A percentile compares a stretch with the other conserved stretches of the same genome.
Conservation (phyloP, 371 early-diverging fungal species). For the Mycotypha africana region DNA sequence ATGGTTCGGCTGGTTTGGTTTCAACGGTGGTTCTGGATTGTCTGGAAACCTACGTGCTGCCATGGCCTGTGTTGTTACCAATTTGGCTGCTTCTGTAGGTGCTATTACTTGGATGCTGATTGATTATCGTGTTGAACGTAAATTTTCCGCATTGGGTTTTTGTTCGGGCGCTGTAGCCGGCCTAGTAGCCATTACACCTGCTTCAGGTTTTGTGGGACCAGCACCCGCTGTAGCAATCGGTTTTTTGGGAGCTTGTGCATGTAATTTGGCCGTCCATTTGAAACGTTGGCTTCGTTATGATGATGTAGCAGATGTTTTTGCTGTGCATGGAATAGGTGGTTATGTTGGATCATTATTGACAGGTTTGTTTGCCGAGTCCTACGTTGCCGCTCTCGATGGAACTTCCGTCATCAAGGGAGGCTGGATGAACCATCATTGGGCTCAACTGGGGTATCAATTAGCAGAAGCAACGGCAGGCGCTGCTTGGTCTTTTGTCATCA, state of each 20-base stretch:
- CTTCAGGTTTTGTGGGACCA: conserved; percentile 84
- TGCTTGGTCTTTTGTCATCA: conserved; percentile 74
- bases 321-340: conserved; percentile 87
- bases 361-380: conserved; percentile 81
- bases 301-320: conserved; percentile 86
- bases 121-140: conserved; percentile 72
- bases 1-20: conserved; percentile 92
- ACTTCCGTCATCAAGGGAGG: conserved; percentile 65
- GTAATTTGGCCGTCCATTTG: conserved; percentile 73
- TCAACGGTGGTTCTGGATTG: conserved; percentile 85
- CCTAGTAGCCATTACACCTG: conserved; percentile 92
- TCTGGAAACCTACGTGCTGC: conserved; percentile 79
- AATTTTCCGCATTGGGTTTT: conserved; percentile 83
- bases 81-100: conserved; percentile 79
- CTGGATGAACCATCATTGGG: conserved; percentile 79
- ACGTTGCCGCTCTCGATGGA: conserved; percentile 75
- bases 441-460: conserved; percentile 77
- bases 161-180: conserved; percentile 93
- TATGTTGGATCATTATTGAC: conserved; percentile 79
- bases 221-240: conserved; percentile 81
- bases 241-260: conserved; percentile 61
- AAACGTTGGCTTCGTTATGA: conserved; percentile 82
- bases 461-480: conserved; percentile 72
- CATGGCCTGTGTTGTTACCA: conserved; percentile 81
- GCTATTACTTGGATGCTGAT: conserved; percentile 80